Percentiles rank a stretch among this genome's conserved stretches.
phyloP scores from a whole-genome alignment of 768 basidiomycete species.

The Macrocybe gigantea region DNA sequence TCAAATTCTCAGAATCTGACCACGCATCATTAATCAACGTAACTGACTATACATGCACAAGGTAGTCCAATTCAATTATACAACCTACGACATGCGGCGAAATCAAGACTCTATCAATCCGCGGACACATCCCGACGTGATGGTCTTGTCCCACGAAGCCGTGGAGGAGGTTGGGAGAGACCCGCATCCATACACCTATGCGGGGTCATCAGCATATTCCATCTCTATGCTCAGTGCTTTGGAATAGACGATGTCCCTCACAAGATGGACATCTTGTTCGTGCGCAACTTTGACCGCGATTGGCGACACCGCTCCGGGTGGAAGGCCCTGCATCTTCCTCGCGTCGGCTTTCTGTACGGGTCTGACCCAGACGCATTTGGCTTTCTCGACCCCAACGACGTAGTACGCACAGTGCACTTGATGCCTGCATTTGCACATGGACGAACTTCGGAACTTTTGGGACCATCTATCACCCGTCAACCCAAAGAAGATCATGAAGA shows the following conservation, averaged over 20 bases:
- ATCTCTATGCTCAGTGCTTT: conserved; percentile 11
- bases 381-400: conserved; percentile 31
- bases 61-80: conserved; percentile 29
- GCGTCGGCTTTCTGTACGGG: conserved; percentile 19
- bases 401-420: conserved; percentile 28
- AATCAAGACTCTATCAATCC: conserved; percentile 29
- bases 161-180: conserved; percentile 5
- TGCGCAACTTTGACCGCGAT: conserved; percentile 18
- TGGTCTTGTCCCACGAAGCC: conserved; percentile 8
- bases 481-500: conserved; percentile 15
- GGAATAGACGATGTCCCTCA: background rate
- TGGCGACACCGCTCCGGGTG: conserved; percentile 10
- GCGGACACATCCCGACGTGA: conserved; percentile 21
- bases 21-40: conserved; percentile 15
- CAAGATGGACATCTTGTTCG: conserved; percentile 21
- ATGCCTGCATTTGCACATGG: conserved; percentile 26
- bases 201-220: conserved; percentile 18
- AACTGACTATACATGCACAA: conserved; percentile 23
- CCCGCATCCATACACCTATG: background rate
- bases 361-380: conserved; percentile 25
- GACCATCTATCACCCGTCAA: conserved; percentile 8
- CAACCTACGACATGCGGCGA: conserved; percentile 29
- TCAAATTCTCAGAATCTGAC: conserved; percentile 4
- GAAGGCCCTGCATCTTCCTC: conserved; percentile 14
- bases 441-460: conserved; percentile 7